These are phyloP conservation scores for Pachysandra terminalis DNA, from an alignment of 164 flowering plant genomes.

Conservation along the genomic window DNA sequence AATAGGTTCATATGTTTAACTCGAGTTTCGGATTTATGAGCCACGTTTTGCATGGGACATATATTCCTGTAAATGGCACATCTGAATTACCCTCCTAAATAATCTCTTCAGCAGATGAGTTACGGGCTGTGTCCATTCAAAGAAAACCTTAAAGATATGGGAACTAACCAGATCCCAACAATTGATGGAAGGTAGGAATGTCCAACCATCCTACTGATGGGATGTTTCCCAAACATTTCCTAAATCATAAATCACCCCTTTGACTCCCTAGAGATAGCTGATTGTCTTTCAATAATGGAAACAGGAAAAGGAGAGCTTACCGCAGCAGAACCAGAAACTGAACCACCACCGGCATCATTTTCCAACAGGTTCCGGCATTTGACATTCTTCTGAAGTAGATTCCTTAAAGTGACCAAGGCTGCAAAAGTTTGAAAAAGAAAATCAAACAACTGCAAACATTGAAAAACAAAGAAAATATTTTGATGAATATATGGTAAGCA, in stretches of 20 bases:
- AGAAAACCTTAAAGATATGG: background rate
- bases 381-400: constrained; percentile 78
- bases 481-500: background rate
- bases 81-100: background rate
- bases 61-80: background rate
- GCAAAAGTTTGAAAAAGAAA: constrained; percentile 20
- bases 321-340: constrained; percentile 78
- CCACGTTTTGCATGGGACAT: background rate
- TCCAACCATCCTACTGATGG: no score
- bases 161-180: background rate
- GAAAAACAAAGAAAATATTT: background rate
- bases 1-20: background rate
- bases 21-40: background rate
- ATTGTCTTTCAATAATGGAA: background rate
- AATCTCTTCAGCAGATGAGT: background rate
- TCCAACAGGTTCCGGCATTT: constrained; percentile 86
- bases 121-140: no score
- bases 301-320: constrained; percentile 42
- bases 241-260: background rate
- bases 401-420: constrained; percentile 82
- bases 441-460: background rate
- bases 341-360: constrained; percentile 96
- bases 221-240: background rate
- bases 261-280: background rate
- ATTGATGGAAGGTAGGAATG: no score